phyloP scores from a whole-genome alignment of 331 rosid species.

The Quercus lobata region DNA sequence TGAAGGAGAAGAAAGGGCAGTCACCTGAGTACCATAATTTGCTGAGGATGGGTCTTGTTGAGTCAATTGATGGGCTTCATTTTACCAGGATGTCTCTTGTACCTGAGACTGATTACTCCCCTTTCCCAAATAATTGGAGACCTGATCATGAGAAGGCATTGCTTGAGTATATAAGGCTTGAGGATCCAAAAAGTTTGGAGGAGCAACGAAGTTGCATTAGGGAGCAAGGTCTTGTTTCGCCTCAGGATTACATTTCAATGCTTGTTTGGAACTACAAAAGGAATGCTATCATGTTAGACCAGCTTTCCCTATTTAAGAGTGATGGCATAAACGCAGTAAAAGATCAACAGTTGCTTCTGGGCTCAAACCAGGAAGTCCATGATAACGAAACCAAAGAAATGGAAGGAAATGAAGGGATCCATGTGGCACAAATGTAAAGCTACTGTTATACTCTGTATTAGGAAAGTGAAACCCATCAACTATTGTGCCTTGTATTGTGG shows the following conservation, averaged over 20 bases:
- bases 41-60: constrained; percentile 93
- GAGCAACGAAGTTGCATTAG: constrained; percentile 54
- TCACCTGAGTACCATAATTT: constrained; percentile 91
- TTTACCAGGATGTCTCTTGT: constrained; percentile 89
- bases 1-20: constrained; percentile 94
- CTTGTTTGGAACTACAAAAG: constrained; percentile 98
- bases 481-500: background rate
- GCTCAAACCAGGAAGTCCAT: constrained; percentile 35
- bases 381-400: constrained; percentile 26
- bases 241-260: constrained; percentile 92
- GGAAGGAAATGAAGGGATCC: constrained; percentile 35
- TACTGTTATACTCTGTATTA: constrained; percentile 20
- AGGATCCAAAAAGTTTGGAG: constrained; percentile 73
- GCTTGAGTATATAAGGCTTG: constrained; percentile 75
- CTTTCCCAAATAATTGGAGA: constrained; percentile 81
- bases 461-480: constrained; percentile 1
- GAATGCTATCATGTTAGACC: constrained; percentile 52
- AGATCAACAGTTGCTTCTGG: constrained; percentile 34
- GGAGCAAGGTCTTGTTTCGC: constrained; percentile 84
- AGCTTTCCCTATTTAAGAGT: constrained; percentile 36
- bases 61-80: constrained; percentile 92
- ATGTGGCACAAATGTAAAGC: constrained; percentile 35
- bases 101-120: constrained; percentile 88
- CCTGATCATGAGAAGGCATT: constrained; percentile 90
- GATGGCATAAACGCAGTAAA: constrained; percentile 17